Evolutionary conservation across 176 grass and related monocot species (phyloP), one percentile per base, ranked within the genome.

Genomic region (Thinopyrum elongatum): DNA sequence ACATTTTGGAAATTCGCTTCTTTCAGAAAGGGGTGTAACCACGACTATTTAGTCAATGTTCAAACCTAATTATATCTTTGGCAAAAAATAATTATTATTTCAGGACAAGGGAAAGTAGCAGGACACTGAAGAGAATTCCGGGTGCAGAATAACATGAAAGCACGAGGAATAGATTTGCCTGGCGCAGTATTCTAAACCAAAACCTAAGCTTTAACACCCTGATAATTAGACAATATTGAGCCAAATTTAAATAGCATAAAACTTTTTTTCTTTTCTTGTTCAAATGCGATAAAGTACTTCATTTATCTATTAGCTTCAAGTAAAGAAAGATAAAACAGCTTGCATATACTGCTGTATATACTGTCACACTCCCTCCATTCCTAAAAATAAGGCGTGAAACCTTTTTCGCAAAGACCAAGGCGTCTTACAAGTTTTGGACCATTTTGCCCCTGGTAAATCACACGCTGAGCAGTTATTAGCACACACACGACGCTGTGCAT

Each of bases 221-320:
- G 72, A 65, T 17, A 83, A 10, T 69, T 46, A 59, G 47, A 33
- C 8, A 49, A 35, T 21, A 49, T 4, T 53, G 5, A 71, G 44
- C 9, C 25, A 27, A 27, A 36, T 9, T 13, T 21, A 66, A 64
- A 81, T 16, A 73, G 15, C 16, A 66, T 4, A 78, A 70, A 35
- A 13, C 0, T 4, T 22, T 36, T 74, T 70, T 64, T 64, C 30
- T 30, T 19, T 73, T 36, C 31, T 33, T 36, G 60, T 44, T 78
- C 46, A 69, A 77, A 80, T 26, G 55, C 41, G 76, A 39, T 11
- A 77, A 35, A 12, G 8, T 73, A 36, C 28, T 49, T 35, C 21
- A 33, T 28, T 34, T 70, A 10, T n/a, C 44, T 35, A 60, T n/a
- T 84, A 60, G 46, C 77, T 76, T 80, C 79, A 78, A 35, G 35